A percentile compares a stretch with the other conserved stretches of the same genome.
phyloP scores from a whole-genome alignment of 257 asterid genomes.

The Solanum appendiculatum region DNA sequence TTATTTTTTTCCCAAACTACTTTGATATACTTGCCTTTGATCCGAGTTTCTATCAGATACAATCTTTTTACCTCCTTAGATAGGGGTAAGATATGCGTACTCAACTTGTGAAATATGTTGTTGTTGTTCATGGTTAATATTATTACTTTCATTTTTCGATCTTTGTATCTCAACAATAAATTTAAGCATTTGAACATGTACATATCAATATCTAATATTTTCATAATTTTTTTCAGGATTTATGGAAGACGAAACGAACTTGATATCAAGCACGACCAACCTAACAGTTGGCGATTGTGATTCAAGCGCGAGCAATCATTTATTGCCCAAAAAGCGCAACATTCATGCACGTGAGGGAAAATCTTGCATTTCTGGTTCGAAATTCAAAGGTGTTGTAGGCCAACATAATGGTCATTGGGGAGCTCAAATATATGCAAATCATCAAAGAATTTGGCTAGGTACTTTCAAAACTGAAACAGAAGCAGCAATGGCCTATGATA shows the following conservation, averaged over 20 bases:
- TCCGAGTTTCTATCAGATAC: neutral
- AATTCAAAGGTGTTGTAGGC: constrained; percentile 63
- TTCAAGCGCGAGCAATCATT: constrained; percentile 11
- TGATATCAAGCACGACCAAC: constrained; percentile 9
- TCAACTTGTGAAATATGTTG: neutral
- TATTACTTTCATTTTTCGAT: neutral
- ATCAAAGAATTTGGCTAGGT: constrained; percentile 61
- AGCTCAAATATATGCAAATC: constrained; percentile 59
- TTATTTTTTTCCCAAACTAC: neutral
- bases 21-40: neutral
- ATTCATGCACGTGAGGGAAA: constrained; percentile 9
- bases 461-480: constrained; percentile 51
- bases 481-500: constrained; percentile 69
- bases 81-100: neutral
- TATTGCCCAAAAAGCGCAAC: neutral
- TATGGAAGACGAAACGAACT: constrained; percentile 26
- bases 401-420: constrained; percentile 84
- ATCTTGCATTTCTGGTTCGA: constrained; percentile 4
- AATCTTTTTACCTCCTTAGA: no score
- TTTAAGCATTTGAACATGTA: no score
- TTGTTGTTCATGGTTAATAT: neutral
- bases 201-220: no score
- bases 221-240: neutral
- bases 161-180: neutral
- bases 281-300: constrained; percentile 13